These are phyloP conservation scores for Aspergillus fijiensis DNA, from an alignment of 2,329 filamentous ascomycete species.

Conservation along the genomic window DNA sequence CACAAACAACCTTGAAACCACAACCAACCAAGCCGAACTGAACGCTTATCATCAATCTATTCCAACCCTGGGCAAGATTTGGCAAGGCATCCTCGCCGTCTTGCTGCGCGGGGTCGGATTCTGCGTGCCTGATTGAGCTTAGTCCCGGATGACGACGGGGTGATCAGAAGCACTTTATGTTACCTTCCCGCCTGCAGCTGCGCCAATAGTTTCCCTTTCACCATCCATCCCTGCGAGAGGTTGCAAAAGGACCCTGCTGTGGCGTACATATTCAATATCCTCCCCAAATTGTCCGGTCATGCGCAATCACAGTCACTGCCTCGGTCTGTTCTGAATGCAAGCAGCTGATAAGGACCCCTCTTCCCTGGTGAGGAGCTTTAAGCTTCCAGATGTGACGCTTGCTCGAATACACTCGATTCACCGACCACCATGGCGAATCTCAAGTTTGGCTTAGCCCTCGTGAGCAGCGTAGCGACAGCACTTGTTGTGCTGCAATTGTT, in stretches of 20 bases:
- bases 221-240: not conserved
- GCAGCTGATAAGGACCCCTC: slow-evolving; percentile 11
- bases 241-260: slow-evolving; percentile 6
- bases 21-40: not conserved
- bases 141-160: not conserved
- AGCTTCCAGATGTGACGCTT: slow-evolving; percentile 10
- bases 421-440: slow-evolving; percentile 30
- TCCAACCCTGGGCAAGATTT: not conserved
- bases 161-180: not conserved
- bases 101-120: not conserved
- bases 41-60: not conserved
- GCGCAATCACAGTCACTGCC: slow-evolving; percentile 8
- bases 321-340: slow-evolving; percentile 6
- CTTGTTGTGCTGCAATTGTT: slow-evolving; percentile 36
- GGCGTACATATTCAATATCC: not conserved
- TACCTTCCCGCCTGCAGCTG: not conserved
- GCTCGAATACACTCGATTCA: not conserved
- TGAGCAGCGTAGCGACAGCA: slow-evolving; percentile 26
- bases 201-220: slow-evolving; percentile 3
- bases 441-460: slow-evolving; percentile 26
- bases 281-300: slow-evolving; percentile 9
- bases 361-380: not conserved
- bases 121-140: slow-evolving; percentile 2
- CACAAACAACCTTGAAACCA: not conserved
- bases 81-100: not conserved